Percentiles rank a stretch among this genome's conserved stretches.
phyloP scores from a whole-genome alignment of 208 protist genomes.

The Trypanosoma cruzi region DNA sequence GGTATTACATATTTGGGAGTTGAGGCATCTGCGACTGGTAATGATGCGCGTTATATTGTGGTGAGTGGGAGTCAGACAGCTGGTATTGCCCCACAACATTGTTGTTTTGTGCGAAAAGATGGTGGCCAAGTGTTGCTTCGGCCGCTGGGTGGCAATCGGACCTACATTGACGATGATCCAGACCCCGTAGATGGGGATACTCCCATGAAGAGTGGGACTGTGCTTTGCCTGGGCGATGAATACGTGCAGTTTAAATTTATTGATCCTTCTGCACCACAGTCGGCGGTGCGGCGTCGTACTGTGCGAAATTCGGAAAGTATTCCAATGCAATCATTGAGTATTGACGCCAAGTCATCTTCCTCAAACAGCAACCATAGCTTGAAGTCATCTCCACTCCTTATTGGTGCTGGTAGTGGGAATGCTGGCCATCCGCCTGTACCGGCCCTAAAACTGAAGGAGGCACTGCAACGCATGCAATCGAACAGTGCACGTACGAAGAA shows the following conservation, averaged over 20 bases:
- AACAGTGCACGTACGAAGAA: not conserved
- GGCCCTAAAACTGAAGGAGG: constrained; percentile 24
- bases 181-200: constrained; percentile 24
- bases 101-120: constrained; percentile 24
- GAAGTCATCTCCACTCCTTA: not conserved
- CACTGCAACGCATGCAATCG: not conserved
- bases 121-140: constrained; percentile 29
- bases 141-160: constrained; percentile 25
- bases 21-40: not conserved
- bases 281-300: constrained; percentile 16
- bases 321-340: not conserved
- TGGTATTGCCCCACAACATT: constrained; percentile 28
- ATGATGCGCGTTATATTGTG: constrained; percentile 17
- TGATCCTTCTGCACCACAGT: constrained; percentile 38
- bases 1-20: constrained; percentile 42
- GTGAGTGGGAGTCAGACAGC: constrained; percentile 14
- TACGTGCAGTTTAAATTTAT: constrained; percentile 72
- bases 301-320: not conserved
- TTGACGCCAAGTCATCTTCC: not conserved
- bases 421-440: constrained; percentile 13
- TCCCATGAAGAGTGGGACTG: constrained; percentile 53
- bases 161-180: constrained; percentile 41
- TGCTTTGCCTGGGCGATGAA: constrained; percentile 54
- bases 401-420: not conserved
- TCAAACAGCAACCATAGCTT: not conserved